phyloP scores from a whole-genome alignment of 176 grass and related monocot genomes.

The Tillandsia fasciculata region DNA sequence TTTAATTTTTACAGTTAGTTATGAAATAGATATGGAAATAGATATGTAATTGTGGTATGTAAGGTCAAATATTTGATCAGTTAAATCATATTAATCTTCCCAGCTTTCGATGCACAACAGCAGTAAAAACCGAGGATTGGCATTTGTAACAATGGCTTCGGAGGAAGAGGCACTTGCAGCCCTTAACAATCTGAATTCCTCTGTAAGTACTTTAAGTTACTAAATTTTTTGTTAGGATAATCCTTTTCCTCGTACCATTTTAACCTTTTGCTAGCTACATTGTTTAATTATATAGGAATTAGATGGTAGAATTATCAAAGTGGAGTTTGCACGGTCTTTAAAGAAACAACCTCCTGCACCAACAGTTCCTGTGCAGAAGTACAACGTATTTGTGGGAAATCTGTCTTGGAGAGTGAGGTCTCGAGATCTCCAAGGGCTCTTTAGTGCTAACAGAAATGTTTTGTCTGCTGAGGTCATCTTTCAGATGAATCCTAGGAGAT shows the following conservation, averaged over 20 bases:
- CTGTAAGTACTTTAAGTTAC: slow-evolving; percentile 39
- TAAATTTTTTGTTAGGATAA: background rate
- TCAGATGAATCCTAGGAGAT: slow-evolving; percentile 66
- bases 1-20: background rate
- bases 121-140: slow-evolving; percentile 83
- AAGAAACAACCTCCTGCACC: slow-evolving; percentile 38
- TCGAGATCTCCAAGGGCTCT: slow-evolving; percentile 63
- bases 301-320: slow-evolving; percentile 59
- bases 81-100: background rate
- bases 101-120: slow-evolving; percentile 83
- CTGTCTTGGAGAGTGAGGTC: slow-evolving; percentile 67
- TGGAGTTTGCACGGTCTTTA: slow-evolving; percentile 65
- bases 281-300: slow-evolving; percentile 34
- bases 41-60: background rate
- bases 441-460: slow-evolving; percentile 39
- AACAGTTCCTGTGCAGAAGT: slow-evolving; percentile 23
- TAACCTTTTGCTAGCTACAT: background rate
- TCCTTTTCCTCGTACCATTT: slow-evolving; percentile 8
- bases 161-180: slow-evolving; percentile 70
- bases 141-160: slow-evolving; percentile 81
- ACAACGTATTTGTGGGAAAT: slow-evolving; percentile 76
- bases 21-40: background rate
- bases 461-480: slow-evolving; percentile 76
- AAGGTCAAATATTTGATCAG: background rate
- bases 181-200: slow-evolving; percentile 43